These are phyloP conservation scores for Taphrina communis DNA, from an alignment of 1,139 yeast species.

Conservation along the genomic window DNA sequence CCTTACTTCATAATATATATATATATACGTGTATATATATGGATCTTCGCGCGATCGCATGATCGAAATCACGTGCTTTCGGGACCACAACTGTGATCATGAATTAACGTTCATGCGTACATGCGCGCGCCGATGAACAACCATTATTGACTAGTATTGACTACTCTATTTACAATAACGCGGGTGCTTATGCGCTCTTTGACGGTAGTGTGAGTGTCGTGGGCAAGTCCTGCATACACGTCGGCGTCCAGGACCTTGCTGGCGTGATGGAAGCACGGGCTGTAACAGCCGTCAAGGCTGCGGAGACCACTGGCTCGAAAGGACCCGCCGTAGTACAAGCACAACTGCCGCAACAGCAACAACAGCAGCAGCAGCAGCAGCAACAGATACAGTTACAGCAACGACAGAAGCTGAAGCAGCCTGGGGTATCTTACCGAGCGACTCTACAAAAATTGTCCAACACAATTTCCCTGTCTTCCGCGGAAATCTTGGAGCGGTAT, in stretches of 20 bases:
- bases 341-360: not conserved
- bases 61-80: too few species aligned
- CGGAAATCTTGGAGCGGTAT: conserved; percentile 42
- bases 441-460: conserved; percentile 28
- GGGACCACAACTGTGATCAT: too few species aligned
- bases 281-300: not conserved
- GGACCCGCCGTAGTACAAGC: conserved; percentile 3
- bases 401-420: conserved; percentile 34
- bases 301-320: conserved; percentile 7
- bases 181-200: too few species aligned
- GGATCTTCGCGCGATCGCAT: too few species aligned
- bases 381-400: conserved; percentile 17
- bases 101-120: too few species aligned
- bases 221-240: too few species aligned
- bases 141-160: too few species aligned
- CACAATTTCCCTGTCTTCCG: conserved; percentile 24
- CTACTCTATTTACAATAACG: too few species aligned
- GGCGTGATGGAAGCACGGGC: conserved; percentile 11
- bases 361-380: conserved; percentile 23
- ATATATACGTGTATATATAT: too few species aligned
- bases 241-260: not conserved
- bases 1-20: too few species aligned
- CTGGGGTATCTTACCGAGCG: conserved; percentile 34
- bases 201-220: too few species aligned
- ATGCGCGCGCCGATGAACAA: too few species aligned